A percentile compares a stretch with the other conserved stretches of the same genome.
phyloP scores from a whole-genome alignment of 371 early-diverging fungal species.

The Cokeromyces recurvatus region DNA sequence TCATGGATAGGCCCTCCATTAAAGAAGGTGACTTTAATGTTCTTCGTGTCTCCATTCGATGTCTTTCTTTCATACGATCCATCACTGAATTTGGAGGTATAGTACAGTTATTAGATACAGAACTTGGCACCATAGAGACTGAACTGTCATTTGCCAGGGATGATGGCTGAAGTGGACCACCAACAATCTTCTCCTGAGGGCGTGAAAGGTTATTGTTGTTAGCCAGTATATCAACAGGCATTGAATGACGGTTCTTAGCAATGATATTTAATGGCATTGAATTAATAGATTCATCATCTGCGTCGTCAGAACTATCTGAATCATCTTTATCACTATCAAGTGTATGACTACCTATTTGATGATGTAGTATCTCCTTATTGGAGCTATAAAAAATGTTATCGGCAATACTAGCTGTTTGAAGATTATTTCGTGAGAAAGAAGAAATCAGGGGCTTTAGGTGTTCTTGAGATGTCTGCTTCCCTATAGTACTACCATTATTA shows the following conservation, averaged over 20 bases:
- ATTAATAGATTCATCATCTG: constrained; percentile 7
- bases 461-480: neutral
- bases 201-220: neutral
- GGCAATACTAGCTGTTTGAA: neutral
- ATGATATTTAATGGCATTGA: neutral
- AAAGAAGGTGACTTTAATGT: neutral
- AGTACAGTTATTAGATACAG: neutral
- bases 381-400: neutral
- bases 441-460: constrained; percentile 10
- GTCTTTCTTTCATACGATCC: constrained; percentile 28
- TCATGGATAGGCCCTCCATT: no score
- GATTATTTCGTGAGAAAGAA: neutral
- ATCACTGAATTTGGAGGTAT: constrained; percentile 7
- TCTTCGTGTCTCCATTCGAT: constrained; percentile 21
- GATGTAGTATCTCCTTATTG: neutral
- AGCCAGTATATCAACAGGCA: neutral
- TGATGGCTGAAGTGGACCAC: neutral
- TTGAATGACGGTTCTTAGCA: no score
- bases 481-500: no score
- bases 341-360: no score
- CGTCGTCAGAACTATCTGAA: constrained; percentile 1
- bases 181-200: neutral
- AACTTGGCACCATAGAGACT: no score
- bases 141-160: neutral
- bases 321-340: constrained; percentile 4